Evolutionary conservation across 1,284 basidiomycete species (phyloP).

Genomic region (Boletellus deceptivus): DNA sequence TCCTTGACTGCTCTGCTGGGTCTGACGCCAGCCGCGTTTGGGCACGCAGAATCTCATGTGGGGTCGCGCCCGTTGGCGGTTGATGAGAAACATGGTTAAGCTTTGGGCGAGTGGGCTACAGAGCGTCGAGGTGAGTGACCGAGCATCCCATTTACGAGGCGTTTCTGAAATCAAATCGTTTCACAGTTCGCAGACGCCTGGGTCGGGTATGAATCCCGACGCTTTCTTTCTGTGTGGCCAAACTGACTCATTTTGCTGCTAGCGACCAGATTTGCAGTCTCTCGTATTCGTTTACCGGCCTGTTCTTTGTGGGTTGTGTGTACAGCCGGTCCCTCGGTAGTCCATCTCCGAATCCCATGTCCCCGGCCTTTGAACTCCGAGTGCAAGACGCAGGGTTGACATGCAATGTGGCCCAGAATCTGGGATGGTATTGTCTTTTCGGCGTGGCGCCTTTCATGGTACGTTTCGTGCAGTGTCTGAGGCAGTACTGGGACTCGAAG

Average conservation of each 20-base stretch:
- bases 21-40: neutral
- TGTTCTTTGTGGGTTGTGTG: slow-evolving; percentile 74
- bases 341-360: neutral
- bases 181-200: slow-evolving; percentile 76
- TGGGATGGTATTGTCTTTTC: slow-evolving; percentile 61
- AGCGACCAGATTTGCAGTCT: slow-evolving; percentile 86
- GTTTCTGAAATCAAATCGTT: neutral
- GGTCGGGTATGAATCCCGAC: slow-evolving; percentile 58
- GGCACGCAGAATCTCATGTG: slow-evolving; percentile 23
- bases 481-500: slow-evolving; percentile 79
- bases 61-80: slow-evolving; percentile 67
- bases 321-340: slow-evolving; percentile 41
- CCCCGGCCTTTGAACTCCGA: slow-evolving; percentile 1
- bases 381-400: slow-evolving; percentile 16
- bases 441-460: slow-evolving; percentile 62
- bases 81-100: slow-evolving; percentile 61
- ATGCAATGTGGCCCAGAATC: slow-evolving; percentile 33
- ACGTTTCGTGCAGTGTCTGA: slow-evolving; percentile 83
- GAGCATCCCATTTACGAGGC: neutral
- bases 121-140: slow-evolving; percentile 64
- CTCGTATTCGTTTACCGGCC: slow-evolving; percentile 67
- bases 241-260: slow-evolving; percentile 11
- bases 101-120: slow-evolving; percentile 70
- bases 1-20: neutral
- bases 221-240: neutral